phyloP scores from a whole-genome alignment of 768 basidiomycete genomes.

The Phaeotremella skinneri region DNA sequence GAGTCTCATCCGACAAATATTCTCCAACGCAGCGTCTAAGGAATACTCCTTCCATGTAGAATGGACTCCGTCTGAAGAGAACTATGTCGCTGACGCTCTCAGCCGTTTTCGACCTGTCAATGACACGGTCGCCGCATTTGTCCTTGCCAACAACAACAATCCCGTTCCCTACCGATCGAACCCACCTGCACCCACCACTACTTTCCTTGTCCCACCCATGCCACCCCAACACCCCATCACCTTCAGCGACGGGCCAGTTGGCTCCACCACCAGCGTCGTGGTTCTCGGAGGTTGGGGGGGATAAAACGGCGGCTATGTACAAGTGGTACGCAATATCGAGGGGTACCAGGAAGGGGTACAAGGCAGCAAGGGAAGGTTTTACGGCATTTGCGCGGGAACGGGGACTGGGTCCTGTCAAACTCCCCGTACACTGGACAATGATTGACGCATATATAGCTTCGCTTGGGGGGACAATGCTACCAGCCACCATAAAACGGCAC shows the following conservation, averaged over 20 bases:
- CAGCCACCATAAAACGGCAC: constrained; percentile 47
- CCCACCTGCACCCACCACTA: constrained; percentile 33
- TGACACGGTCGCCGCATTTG: no score
- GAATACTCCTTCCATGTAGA: constrained; percentile 22
- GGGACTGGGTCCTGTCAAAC: constrained; percentile 16
- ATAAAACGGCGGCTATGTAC: constrained; percentile 28
- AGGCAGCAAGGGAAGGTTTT: constrained; percentile 33
- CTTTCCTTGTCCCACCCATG: constrained; percentile 33
- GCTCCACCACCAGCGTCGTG: not conserved
- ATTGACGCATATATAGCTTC: no score
- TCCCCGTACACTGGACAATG: no score
- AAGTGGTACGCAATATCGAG: constrained; percentile 51
- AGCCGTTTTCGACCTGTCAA: constrained; percentile 38
- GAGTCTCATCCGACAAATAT: constrained; percentile 18
- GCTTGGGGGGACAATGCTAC: no score
- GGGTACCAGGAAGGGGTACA: constrained; percentile 48
- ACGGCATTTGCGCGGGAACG: constrained; percentile 45
- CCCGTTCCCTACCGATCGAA: constrained; percentile 36
- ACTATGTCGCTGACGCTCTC: constrained; percentile 29
- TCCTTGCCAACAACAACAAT: constrained; percentile 11
- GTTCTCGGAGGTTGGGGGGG: not conserved
- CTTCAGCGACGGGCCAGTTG: constrained; percentile 19
- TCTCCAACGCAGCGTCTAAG: constrained; percentile 19
- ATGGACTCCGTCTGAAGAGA: constrained; percentile 26
- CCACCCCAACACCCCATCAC: constrained; percentile 29